A percentile compares a stretch with the other conserved stretches of the same genome.
Conservation (phyloP, 495 filamentous ascomycete species). For the Bombardia bombarda region DNA sequence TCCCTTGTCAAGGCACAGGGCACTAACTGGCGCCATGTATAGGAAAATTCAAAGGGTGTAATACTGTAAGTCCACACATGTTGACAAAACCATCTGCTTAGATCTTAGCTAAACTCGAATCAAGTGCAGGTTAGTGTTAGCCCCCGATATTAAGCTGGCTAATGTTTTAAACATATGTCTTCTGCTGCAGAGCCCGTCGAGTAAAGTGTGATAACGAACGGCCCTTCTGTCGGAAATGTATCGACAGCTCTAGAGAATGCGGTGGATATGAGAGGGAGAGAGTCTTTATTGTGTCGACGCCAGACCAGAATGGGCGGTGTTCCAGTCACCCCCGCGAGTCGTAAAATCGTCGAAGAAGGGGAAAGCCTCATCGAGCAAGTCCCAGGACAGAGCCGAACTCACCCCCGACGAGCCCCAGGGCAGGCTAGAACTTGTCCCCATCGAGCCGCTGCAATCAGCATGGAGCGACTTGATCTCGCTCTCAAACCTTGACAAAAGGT, state of each 20-base stretch:
- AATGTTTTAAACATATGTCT: not conserved
- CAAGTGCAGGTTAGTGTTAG: too few relatives aligned
- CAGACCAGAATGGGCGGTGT: conserved; percentile 35
- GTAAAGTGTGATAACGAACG: conserved; percentile 52
- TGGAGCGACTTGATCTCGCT: conserved; percentile 34
- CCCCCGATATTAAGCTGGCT: too few relatives aligned
- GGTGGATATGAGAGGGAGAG: conserved; percentile 52
- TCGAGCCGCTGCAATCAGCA: conserved; percentile 30
- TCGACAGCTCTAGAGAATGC: conserved; percentile 54
- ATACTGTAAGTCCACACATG: too few relatives aligned
- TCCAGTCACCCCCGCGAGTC: conserved; percentile 38
- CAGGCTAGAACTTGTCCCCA: conserved; percentile 15
- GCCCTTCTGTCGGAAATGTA: conserved; percentile 55
- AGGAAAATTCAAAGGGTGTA: too few relatives aligned
- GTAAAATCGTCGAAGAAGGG: conserved; percentile 23
- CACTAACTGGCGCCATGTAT: too few relatives aligned
- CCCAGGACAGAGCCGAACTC: too few relatives aligned
- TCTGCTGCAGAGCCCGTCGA: conserved; percentile 15
- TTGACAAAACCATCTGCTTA: too few relatives aligned
- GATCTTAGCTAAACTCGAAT: too few relatives aligned
- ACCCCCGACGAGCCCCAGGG: conserved; percentile 10
- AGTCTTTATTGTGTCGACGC: conserved; percentile 41
- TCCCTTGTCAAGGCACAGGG: too few relatives aligned
- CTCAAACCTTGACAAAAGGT: conserved; percentile 14
- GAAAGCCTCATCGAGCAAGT: conserved; percentile 9